Evolutionary conservation across 2,329 filamentous ascomycete genomes (phyloP), one percentile per base, ranked within the genome.

Genomic region (Tolypocladium nubicola): DNA sequence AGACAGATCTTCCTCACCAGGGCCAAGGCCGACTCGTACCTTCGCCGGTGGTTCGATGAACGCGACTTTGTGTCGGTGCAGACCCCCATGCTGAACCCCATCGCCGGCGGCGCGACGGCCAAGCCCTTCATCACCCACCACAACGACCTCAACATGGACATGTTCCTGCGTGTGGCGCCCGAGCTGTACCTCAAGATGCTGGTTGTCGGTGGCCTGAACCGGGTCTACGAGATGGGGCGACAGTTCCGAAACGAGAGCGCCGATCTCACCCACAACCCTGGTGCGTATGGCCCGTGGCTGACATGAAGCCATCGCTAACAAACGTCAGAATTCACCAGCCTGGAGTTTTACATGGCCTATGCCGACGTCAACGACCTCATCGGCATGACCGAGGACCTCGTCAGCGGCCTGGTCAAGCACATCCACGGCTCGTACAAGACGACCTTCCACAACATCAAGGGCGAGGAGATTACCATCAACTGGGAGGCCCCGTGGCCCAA

Each of bases 121-220:
- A 91, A 72, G 77, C 94, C 94, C 6, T 99, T 99, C 75, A 80
- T 89, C 64, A 97, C 94, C 16, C 88, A 96, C 73, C 94, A 97
- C 79, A 99, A 99, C 74, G 94, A 97, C 56, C 82, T 94, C 55
- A 84, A 96, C 73, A 91, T 96, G 85, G 87, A 96, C 66, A 86
- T 99, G 73, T 97, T 88, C 76, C 88, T 99, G 83, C 88, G 94
- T 69, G 85, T 97, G 56, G 94, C 95, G 1, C 95, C 94, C 1
- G 94, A 99, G 75, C 78, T 99, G 57, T 96, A 95, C 74, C 86
- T 99, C 66, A 99, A 99, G 88, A 90, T 95, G 85, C 80, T 87
- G 58, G 88, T 97, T 54, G 93, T 99, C 38, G 95, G 95, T 68
- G 94, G 93, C 59, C 81, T 97, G 47, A 90, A 96, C 77, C 85